These are phyloP conservation scores for Pyrenochaeta sp. DNA, from an alignment of 2,329 filamentous ascomycete species.

Conservation along the genomic window DNA sequence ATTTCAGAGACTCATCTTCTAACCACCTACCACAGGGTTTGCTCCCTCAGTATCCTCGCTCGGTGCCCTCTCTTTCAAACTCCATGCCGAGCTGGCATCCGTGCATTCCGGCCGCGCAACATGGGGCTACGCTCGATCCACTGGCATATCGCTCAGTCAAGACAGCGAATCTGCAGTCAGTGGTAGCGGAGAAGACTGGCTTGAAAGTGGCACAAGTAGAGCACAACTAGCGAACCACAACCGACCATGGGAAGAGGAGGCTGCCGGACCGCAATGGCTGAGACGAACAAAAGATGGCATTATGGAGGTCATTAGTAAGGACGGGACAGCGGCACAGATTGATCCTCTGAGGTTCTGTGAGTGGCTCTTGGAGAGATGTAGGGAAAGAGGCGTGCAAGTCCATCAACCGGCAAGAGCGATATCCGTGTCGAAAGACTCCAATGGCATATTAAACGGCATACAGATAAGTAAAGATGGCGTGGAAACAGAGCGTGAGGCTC, in stretches of 20 bases:
- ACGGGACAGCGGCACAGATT: constrained; percentile 71
- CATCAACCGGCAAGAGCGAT: constrained; percentile 70
- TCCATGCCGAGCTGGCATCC: constrained; percentile 72
- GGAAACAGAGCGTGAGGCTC: constrained; percentile 15
- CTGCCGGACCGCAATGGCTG: constrained; percentile 65
- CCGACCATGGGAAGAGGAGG: constrained; percentile 34
- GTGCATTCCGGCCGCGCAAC: constrained; percentile 64
- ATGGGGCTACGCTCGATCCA: constrained; percentile 69
- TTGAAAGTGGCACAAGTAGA: constrained; percentile 70
- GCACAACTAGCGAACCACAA: constrained; percentile 59
- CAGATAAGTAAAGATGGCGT: constrained; percentile 31
- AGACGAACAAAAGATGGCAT: constrained; percentile 62
- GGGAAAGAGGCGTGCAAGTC: constrained; percentile 69
- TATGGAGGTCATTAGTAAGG: constrained; percentile 69
- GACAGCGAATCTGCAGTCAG: constrained; percentile 52
- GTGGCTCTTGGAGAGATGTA: constrained; percentile 68
- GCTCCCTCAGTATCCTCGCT: constrained; percentile 64
- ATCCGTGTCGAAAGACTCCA: constrained; percentile 60
- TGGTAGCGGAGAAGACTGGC: constrained; percentile 69
- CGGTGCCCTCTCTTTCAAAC: constrained; percentile 72
- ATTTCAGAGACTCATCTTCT: not conserved
- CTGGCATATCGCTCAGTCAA: constrained; percentile 64
- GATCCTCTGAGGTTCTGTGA: constrained; percentile 73
- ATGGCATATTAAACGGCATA: constrained; percentile 62
- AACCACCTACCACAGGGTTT: constrained; percentile 59